Base-by-base conservation (phyloP, 345 rosid genomes). In the Mallotus nudiflorus region DNA sequence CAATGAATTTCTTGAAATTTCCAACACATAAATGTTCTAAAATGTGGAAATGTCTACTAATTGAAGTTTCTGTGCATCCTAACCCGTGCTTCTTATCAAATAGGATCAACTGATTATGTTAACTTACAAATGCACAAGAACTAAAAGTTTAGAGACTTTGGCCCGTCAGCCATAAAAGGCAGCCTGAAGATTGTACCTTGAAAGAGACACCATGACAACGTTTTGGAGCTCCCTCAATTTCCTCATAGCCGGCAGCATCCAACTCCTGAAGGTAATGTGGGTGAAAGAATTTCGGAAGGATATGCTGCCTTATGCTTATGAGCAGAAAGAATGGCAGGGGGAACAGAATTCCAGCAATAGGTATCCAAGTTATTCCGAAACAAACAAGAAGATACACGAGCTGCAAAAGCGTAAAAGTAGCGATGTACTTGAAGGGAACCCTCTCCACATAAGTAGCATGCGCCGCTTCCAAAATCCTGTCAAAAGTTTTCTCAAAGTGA, bases 181-280 rank as follows among this genome's bases (percentile, higher is more conserved):
- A 87, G 87, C 84, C 48, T 9, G 3, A 19, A 42, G 28, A n/a
- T 27, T 15, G 5, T 83, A 80, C 86, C 79, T 22, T 70, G 42
- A 56, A 31, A 65, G 88, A 83, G 22, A 65, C 66, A 74, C 72
- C 73, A 46, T 49, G 37, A 35, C 86, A 82, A 51, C 28, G 67
- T 70, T 86, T 60, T 25, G 88, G 88, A 31, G 88, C 62, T 5
- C 84, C 82, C 0, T 80, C 52, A 63, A 88, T 75, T 69, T 92
- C 96, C 81, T 93, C 97, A 18, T 90, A 90, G 74, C 89, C 97
- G 0, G 95, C 96, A 0, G 93, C 98, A 73, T 93, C 97, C 6
- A 93, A 83, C 62, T 90, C 95, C 28, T 44, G 77, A 37, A 93
- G 76, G 77, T 87, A 73, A 28, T 59, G 73, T 0, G 76, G 82